Percentiles rank a stretch among this genome's conserved stretches.
phyloP scores from a whole-genome alignment of 352 stramenopile species.

The Hyaloperonospora brassicae region DNA sequence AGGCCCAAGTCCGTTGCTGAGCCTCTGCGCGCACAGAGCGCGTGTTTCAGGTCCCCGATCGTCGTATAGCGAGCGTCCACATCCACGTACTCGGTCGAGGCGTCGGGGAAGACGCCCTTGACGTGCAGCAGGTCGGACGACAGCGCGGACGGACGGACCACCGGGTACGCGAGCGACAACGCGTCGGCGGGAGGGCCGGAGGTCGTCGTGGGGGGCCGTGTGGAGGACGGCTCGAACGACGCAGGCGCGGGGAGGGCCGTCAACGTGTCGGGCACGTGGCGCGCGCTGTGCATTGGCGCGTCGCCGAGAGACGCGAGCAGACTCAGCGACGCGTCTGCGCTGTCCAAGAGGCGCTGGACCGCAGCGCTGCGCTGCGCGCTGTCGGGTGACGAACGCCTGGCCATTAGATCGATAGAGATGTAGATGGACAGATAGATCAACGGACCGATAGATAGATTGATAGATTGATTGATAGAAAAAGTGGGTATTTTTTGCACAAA shows the following conservation, averaged over 20 bases:
- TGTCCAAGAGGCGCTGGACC: conserved; percentile 71
- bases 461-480: too few species aligned
- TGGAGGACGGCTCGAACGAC: too few species aligned
- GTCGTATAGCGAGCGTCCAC: conserved; percentile 65
- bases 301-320: conserved; percentile 61
- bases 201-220: too few species aligned
- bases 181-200: too few species aligned
- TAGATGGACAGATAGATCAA: too few species aligned
- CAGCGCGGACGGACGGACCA: conserved; percentile 42
- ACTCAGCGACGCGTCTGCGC: conserved; percentile 58
- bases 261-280: conserved; percentile 9
- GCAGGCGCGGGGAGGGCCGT: neutral
- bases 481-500: too few species aligned
- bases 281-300: conserved; percentile 8
- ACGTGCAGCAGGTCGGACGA: conserved; percentile 57
- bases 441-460: too few species aligned
- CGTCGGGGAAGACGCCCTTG: conserved; percentile 75
- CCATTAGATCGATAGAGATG: conserved; percentile 15
- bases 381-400: conserved; percentile 16
- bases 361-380: conserved; percentile 33
- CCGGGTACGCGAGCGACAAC: conserved; percentile 20
- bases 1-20: conserved; percentile 39
- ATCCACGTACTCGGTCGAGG: conserved; percentile 76
- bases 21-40: conserved; percentile 52
- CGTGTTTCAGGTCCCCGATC: conserved; percentile 57